A percentile compares a stretch with the other conserved stretches of the same genome.
Conservation (phyloP, 371 early-diverging fungal genomes). For the Mortierella sp. region DNA sequence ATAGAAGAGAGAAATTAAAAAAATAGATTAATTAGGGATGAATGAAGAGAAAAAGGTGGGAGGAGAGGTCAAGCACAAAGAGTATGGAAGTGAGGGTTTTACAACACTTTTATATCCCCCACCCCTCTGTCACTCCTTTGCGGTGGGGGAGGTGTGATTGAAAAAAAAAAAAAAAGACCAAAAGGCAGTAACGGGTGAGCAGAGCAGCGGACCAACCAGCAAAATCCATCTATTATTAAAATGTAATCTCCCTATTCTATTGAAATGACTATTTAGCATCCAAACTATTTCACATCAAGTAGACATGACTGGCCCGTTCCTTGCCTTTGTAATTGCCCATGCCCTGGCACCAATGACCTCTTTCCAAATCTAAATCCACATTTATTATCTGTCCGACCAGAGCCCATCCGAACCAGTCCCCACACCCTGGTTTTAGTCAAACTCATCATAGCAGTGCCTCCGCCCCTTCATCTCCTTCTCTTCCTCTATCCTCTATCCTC, state of each 20-base stretch:
- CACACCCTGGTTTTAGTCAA: too few species aligned
- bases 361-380: neutral
- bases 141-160: neutral
- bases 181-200: slow-evolving; percentile 3
- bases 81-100: neutral
- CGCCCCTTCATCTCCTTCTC: neutral
- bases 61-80: neutral
- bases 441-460: too few species aligned
- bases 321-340: neutral
- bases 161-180: neutral
- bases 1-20: neutral
- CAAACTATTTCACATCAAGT: neutral
- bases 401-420: slow-evolving; percentile 12
- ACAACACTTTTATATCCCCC: slow-evolving; percentile 3
- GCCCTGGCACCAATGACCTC: slow-evolving; percentile 1
- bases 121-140: too few species aligned
- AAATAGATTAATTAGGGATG: neutral
- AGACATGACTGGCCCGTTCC: neutral
- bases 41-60: neutral
- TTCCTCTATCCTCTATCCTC: neutral
- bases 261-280: too few species aligned
- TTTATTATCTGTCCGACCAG: slow-evolving; percentile 2
- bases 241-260: neutral
- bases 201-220: neutral
- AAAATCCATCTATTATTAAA: neutral